Evolutionary conservation across 306 rosid genomes (phyloP).

Genomic region (Sicyos baderoa): DNA sequence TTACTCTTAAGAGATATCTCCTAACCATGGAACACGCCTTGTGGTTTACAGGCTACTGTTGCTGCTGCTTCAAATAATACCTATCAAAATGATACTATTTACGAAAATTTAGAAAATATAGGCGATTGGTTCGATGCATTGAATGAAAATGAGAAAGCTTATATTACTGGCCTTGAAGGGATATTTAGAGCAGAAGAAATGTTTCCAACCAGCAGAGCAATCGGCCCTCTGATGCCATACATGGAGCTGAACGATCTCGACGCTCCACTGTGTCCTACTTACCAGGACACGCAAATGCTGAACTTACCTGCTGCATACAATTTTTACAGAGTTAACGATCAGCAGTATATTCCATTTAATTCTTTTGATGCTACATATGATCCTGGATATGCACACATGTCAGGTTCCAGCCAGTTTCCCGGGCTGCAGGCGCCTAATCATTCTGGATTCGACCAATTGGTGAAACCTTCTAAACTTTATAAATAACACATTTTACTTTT

Average conservation of each 20-base stretch:
- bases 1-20: background rate
- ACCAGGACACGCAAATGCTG: background rate
- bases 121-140: background rate
- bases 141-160: conserved; percentile 27
- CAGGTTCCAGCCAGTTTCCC: background rate
- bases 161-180: conserved; percentile 21
- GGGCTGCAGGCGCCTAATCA: background rate
- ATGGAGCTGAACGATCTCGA: conserved; percentile 59
- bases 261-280: conserved; percentile 17
- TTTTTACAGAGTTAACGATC: background rate
- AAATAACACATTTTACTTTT: background rate
- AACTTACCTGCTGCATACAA: background rate
- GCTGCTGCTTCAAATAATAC: conserved; percentile 2
- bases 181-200: conserved; percentile 17
- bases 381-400: background rate
- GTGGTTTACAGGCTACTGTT: conserved; percentile 8
- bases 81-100: background rate
- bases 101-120: background rate
- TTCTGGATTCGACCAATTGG: background rate
- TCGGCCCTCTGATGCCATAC: conserved; percentile 22
- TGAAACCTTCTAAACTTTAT: background rate
- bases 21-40: background rate
- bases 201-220: conserved; percentile 3
- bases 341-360: background rate
- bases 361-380: conserved; percentile 1